Conservation (phyloP, 2,329 filamentous ascomycete genomes). For the Aureobasidium subglaciale region DNA sequence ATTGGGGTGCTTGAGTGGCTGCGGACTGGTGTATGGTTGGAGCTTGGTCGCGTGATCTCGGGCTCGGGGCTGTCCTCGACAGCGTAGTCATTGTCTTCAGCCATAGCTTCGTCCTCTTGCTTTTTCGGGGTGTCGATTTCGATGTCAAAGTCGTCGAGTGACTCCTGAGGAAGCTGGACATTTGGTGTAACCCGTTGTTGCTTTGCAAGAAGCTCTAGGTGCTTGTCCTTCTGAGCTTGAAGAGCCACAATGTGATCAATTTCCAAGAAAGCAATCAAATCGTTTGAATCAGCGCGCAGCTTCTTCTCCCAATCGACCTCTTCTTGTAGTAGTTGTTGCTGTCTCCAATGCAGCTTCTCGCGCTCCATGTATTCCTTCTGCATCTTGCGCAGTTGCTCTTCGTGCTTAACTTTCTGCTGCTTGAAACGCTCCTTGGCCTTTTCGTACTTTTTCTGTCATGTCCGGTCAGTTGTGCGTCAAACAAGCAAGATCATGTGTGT, state of each 20-base stretch:
- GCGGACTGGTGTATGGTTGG: not conserved
- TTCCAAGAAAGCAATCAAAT: constrained; percentile 68
- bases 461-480: constrained; percentile 21
- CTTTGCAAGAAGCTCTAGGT: constrained; percentile 29
- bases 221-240: constrained; percentile 25
- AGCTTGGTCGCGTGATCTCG: not conserved
- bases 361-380: constrained; percentile 54
- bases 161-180: not conserved
- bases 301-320: constrained; percentile 54
- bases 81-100: not conserved
- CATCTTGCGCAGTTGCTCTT: constrained; percentile 24
- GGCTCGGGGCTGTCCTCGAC: constrained; percentile 5
- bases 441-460: constrained; percentile 21
- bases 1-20: not conserved
- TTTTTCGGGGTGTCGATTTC: constrained; percentile 1
- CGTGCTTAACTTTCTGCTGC: constrained; percentile 31
- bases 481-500: too few relatives aligned
- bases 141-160: constrained; percentile 1
- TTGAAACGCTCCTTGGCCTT: constrained; percentile 19
- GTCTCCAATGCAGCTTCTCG: constrained; percentile 52
- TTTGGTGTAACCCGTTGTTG: not conserved
- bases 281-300: constrained; percentile 61
- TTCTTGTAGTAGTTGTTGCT: constrained; percentile 50
- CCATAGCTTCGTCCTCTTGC: not conserved
- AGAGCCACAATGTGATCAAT: constrained; percentile 60